Evolutionary conservation across 2,329 filamentous ascomycete species (phyloP).

Genomic region (Cladosporium sp.): DNA sequence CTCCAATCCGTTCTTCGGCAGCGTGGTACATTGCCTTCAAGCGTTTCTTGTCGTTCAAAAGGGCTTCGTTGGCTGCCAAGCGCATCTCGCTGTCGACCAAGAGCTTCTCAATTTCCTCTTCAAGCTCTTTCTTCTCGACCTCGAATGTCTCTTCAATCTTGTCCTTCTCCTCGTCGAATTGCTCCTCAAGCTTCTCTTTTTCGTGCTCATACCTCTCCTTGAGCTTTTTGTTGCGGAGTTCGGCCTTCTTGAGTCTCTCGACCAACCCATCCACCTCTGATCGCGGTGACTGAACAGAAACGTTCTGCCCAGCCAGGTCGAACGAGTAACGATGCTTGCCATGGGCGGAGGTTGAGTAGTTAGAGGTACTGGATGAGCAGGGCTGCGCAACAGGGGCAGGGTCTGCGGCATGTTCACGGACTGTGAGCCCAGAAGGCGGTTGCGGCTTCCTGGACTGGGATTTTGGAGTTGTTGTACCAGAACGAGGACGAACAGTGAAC

Average conservation of each 20-base stretch:
- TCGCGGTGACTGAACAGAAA: neutral
- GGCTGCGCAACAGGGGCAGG: neutral
- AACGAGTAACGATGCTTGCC: neutral
- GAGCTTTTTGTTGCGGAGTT: neutral
- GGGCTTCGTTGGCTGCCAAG: neutral
- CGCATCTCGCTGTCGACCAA: neutral
- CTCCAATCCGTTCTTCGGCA: neutral
- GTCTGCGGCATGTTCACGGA: neutral
- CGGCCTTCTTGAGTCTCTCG: neutral
- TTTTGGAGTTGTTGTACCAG: too few species aligned
- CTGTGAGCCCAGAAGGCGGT: neutral
- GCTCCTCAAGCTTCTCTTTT: too few species aligned
- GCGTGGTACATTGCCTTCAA: neutral
- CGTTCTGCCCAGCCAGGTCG: neutral
- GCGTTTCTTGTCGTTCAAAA: neutral
- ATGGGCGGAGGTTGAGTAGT: neutral
- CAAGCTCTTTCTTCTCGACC: too few species aligned
- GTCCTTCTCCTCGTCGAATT: too few species aligned
- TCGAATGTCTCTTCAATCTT: too few species aligned
- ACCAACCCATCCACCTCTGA: neutral
- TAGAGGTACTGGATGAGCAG: neutral
- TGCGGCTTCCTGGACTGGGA: neutral
- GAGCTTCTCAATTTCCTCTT: too few species aligned
- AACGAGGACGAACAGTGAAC: too few species aligned
- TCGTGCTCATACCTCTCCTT: too few species aligned